A percentile compares a stretch with the other conserved stretches of the same genome.
phyloP scores from a whole-genome alignment of 2,329 filamentous ascomycete genomes.

The Penicillium polonicum region DNA sequence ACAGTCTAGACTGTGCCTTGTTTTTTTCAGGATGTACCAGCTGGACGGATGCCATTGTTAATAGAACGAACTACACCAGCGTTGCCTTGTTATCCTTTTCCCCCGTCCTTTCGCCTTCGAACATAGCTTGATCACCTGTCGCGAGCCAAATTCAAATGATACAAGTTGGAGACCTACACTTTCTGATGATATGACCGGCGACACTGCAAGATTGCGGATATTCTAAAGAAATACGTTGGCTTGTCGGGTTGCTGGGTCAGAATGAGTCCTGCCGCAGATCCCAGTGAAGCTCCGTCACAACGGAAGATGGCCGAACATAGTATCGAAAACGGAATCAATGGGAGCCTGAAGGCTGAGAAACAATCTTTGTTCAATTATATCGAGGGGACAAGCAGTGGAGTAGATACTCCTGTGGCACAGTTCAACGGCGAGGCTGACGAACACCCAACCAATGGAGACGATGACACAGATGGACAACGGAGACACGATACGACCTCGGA shows the following conservation, averaged over 20 bases:
- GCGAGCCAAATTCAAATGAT: not conserved
- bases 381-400: not conserved
- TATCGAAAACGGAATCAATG: not conserved
- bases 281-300: not conserved
- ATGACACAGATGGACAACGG: not conserved
- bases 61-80: not conserved
- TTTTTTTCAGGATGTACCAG: not conserved
- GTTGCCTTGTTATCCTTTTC: not conserved
- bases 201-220: not conserved
- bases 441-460: not conserved
- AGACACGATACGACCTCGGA: not conserved
- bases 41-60: not conserved
- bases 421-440: slow-evolving; percentile 3
- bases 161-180: not conserved
- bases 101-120: not conserved
- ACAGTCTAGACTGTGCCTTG: not conserved
- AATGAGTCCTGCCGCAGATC: slow-evolving; percentile 10
- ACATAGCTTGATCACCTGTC: not conserved
- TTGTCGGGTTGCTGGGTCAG: not conserved
- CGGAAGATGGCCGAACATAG: slow-evolving; percentile 8
- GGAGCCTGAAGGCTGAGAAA: not conserved
- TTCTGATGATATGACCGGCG: not conserved
- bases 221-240: not conserved
- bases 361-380: rapidly evolving
- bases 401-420: not conserved